These are phyloP conservation scores for Boletus subcaerulescens DNA, from an alignment of 768 basidiomycete genomes.

Conservation along the genomic window DNA sequence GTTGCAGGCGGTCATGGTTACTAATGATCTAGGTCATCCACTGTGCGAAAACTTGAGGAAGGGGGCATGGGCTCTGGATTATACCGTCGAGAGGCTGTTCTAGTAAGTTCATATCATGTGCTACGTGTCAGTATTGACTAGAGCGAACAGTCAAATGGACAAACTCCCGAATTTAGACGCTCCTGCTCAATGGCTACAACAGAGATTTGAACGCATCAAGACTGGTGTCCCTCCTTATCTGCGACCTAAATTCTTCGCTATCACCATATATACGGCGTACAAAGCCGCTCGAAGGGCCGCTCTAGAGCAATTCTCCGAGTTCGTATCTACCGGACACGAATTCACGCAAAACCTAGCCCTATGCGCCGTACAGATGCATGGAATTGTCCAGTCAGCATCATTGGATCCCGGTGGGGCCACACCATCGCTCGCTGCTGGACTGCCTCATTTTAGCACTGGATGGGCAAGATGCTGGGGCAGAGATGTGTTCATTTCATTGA, in stretches of 20 bases:
- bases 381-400: constrained; percentile 86
- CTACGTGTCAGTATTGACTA: constrained; percentile 11
- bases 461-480: constrained; percentile 99
- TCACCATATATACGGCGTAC: constrained; percentile 88
- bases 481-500: constrained; percentile 89
- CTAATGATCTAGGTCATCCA: constrained; percentile 92
- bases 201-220: constrained; percentile 84
- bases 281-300: constrained; percentile 83
- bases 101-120: constrained; percentile 47
- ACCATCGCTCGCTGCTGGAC: constrained; percentile 88
- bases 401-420: constrained; percentile 67
- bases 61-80: constrained; percentile 92
- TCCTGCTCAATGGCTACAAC: constrained; percentile 81
- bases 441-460: constrained; percentile 88
- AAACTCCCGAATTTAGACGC: constrained; percentile 64
- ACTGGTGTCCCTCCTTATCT: constrained; percentile 75
- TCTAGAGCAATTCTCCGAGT: constrained; percentile 86
- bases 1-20: constrained; percentile 75
- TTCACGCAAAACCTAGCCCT: constrained; percentile 92
- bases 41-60: constrained; percentile 84
- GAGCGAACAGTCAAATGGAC: constrained; percentile 48
- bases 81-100: constrained; percentile 65
- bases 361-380: constrained; percentile 87
- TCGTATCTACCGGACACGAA: constrained; percentile 76
- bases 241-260: constrained; percentile 94